These are phyloP conservation scores for Rutstroemia sp. DNA, from an alignment of 2,329 filamentous ascomycete species.

Conservation along the genomic window DNA sequence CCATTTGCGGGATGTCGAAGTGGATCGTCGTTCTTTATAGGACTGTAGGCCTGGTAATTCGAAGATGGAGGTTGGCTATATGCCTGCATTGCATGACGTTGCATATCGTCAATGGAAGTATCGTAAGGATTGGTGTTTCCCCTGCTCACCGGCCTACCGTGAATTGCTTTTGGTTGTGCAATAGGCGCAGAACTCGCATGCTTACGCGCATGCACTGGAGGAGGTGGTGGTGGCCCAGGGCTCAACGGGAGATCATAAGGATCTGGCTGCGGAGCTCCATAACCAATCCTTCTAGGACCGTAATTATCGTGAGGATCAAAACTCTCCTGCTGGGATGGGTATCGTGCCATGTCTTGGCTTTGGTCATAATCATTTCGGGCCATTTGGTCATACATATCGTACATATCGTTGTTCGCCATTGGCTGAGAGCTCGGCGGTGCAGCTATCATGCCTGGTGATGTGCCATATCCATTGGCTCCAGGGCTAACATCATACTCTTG, in stretches of 20 bases:
- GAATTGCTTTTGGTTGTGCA: background rate
- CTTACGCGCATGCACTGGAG: constrained; percentile 26
- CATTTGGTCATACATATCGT: constrained; percentile 24
- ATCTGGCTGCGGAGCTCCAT: constrained; percentile 25
- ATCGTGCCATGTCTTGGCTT: constrained; percentile 12
- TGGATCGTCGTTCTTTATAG: constrained; percentile 20
- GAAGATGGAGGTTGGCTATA: constrained; percentile 19
- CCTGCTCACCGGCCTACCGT: constrained; percentile 3
- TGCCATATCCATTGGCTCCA: constrained; percentile 17
- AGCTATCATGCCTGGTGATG: constrained; percentile 10
- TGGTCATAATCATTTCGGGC: constrained; percentile 21
- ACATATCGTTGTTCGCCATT: constrained; percentile 17
- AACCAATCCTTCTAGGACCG: constrained; percentile 17
- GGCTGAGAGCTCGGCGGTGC: constrained; percentile 14
- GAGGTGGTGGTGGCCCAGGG: constrained; percentile 30
- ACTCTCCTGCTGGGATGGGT: background rate
- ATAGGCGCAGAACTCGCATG: constrained; percentile 20
- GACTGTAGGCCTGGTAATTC: constrained; percentile 24
- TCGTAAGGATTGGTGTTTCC: constrained; percentile 17
- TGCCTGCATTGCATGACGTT: constrained; percentile 21
- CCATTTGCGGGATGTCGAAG: constrained; percentile 18
- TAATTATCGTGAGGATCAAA: constrained; percentile 20
- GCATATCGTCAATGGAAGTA: constrained; percentile 15
- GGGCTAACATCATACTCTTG: constrained; percentile 20
- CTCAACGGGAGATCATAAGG: constrained; percentile 25